These are phyloP conservation scores for Omphalotus olearius DNA, from an alignment of 1,284 basidiomycete genomes.

Conservation along the genomic window DNA sequence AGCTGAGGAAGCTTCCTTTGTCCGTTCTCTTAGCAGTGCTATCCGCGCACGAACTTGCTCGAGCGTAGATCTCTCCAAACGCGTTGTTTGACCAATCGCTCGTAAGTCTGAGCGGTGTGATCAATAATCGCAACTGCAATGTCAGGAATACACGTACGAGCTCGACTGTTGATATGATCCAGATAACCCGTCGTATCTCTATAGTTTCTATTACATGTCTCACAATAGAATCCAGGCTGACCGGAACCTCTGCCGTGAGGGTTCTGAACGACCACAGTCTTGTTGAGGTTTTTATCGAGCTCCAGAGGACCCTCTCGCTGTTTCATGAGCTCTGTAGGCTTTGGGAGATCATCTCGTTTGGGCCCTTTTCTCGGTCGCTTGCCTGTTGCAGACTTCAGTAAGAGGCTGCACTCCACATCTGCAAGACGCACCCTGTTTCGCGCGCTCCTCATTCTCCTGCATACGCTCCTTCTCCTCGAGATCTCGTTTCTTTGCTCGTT, in stretches of 20 bases:
- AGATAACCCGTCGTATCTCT: slow-evolving; percentile 93
- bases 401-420: background rate
- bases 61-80: slow-evolving; percentile 84
- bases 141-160: slow-evolving; percentile 58
- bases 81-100: slow-evolving; percentile 91
- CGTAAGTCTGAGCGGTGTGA: slow-evolving; percentile 65
- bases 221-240: slow-evolving; percentile 91
- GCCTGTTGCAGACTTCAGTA: slow-evolving; percentile 41
- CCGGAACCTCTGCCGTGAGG: slow-evolving; percentile 76
- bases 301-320: slow-evolving; percentile 78
- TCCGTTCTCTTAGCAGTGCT: slow-evolving; percentile 82
- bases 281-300: slow-evolving; percentile 87
- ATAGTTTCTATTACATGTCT: slow-evolving; percentile 85
- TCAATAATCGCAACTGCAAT: background rate
- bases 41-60: slow-evolving; percentile 91
- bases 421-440: slow-evolving; percentile 66
- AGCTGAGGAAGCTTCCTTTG: slow-evolving; percentile 72
- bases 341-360: slow-evolving; percentile 71
- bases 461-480: slow-evolving; percentile 75
- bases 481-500: slow-evolving; percentile 72
- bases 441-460: slow-evolving; percentile 79
- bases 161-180: slow-evolving; percentile 94
- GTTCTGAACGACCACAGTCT: slow-evolving; percentile 89
- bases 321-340: slow-evolving; percentile 88
- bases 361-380: slow-evolving; percentile 70